Base-by-base conservation (phyloP, 2,329 filamentous ascomycete genomes). In the Conoideocrella luteorostrata region DNA sequence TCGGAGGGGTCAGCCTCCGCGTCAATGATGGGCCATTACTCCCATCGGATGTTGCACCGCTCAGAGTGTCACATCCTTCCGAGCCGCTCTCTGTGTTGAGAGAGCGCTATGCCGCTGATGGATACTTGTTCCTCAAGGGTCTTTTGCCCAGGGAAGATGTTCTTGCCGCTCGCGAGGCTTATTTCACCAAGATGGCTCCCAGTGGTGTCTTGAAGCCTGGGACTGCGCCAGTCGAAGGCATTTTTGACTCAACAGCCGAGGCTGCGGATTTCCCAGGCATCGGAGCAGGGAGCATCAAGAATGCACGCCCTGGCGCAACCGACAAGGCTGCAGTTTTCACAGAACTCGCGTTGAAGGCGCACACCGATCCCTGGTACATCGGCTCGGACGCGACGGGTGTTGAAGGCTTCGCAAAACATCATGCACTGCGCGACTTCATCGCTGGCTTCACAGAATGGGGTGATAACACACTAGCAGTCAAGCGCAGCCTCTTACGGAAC, bases 161-260 rank as follows among this genome's bases (percentile, higher is more conserved):
- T 1, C 63, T 78, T 7, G 61, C 65, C 28, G 69, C 71, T 7
- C 69, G 77, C 2, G 60, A 69, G 44, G 58, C 66, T 24, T 81
- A 80, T 56, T 81, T 80, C 55, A 57, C 62, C 3, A 70, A 71
- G 34, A 61, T 82, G 5, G 62, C 69, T 2, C 69, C 77, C 1
- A 80, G 70, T 22, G 75, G 75, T 1, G 70, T 83, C 28, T 60
- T 83, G 2, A 71, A 76, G 47, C 70, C 73, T 0, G 72, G 68
- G 28, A 74, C 72, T 0, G 56, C 66, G 4, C 65, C 73, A 0
- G 68, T 76, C 0, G 65, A 77, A 2, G 77, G 77, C 0, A 69
- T 80, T 43, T 80, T 78, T 51, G 46, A 59, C 32, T 22, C 39
- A 1, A 17, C 41, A 1, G 43, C 46, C 1, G 34, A 48, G 4